These are phyloP conservation scores for Cornus florida DNA, from an alignment of 148 eudicot genomes.

Conservation along the genomic window DNA sequence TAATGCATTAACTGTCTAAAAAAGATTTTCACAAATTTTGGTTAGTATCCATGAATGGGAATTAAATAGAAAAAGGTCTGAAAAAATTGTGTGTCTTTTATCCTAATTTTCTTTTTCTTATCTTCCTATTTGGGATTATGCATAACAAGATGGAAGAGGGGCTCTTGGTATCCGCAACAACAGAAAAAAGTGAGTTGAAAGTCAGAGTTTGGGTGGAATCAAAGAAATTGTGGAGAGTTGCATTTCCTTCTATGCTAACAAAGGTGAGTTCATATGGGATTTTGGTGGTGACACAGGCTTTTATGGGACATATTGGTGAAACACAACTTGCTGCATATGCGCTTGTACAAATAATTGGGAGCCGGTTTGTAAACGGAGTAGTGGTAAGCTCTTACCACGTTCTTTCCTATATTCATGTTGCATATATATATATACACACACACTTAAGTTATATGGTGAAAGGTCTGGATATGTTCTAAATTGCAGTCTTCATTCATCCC, in stretches of 20 bases:
- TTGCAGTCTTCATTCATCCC: no score
- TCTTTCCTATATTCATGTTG: no score
- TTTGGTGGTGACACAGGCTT: conserved; percentile 64
- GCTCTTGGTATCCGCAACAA: conserved; percentile 27
- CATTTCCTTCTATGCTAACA: conserved; percentile 57
- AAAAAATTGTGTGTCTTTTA: no score
- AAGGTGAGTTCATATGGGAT: conserved; percentile 54
- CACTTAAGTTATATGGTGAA: no score
- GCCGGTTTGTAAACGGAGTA: conserved; percentile 59
- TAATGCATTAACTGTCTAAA: no score
- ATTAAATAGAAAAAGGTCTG: no score
- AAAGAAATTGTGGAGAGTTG: conserved; percentile 59
- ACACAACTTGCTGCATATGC: conserved; percentile 77
- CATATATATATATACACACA: background rate
- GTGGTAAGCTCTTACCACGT: conserved; percentile 31
- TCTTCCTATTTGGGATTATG: conserved; percentile 10
- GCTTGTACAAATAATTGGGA: conserved; percentile 51
- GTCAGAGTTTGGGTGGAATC: conserved; percentile 50
- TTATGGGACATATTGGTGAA: conserved; percentile 54
- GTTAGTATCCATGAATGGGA: no score
- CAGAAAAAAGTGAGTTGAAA: conserved; percentile 29
- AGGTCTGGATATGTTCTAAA: no score
- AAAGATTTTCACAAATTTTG: no score
- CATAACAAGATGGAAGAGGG: conserved; percentile 33
- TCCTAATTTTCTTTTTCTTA: no score